Conservation (phyloP, 1,139 yeast genomes). For the Blastobotrys proliferans region DNA sequence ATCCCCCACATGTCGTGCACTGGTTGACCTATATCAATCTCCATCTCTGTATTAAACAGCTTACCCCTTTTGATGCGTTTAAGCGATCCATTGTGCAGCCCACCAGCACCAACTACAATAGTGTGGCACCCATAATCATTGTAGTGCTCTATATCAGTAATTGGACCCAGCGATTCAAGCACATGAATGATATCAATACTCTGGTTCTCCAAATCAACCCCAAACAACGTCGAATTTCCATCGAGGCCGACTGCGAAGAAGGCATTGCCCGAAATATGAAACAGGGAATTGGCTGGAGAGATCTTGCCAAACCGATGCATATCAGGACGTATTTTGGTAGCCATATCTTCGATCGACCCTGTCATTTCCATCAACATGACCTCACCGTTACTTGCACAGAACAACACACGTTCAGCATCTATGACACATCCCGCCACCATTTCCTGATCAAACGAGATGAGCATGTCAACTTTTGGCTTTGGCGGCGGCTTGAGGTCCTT, state of each 20-base stretch:
- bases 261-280: slow-evolving; percentile 18
- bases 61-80: slow-evolving; percentile 10
- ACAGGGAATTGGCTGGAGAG: slow-evolving; percentile 17
- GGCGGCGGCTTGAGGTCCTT: not conserved
- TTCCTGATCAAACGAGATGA: not conserved
- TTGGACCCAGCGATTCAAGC: slow-evolving; percentile 15
- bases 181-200: slow-evolving; percentile 6
- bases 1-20: slow-evolving; percentile 11
- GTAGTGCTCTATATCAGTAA: slow-evolving; percentile 12
- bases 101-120: slow-evolving; percentile 14
- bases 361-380: slow-evolving; percentile 12
- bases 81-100: slow-evolving; percentile 13
- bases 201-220: slow-evolving; percentile 10
- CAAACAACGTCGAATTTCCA: slow-evolving; percentile 17
- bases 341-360: not conserved
- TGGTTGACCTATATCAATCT: slow-evolving; percentile 9
- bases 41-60: slow-evolving; percentile 1
- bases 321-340: slow-evolving; percentile 5
- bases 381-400: slow-evolving; percentile 3
- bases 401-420: slow-evolving; percentile 2
- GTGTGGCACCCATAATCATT: slow-evolving; percentile 6
- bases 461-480: not conserved
- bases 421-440: not conserved
- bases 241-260: slow-evolving; percentile 21
- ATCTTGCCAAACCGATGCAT: slow-evolving; percentile 13